Base-by-base conservation (phyloP, 2,329 filamentous ascomycete species). In the Gnomoniopsis smithogilvyi region DNA sequence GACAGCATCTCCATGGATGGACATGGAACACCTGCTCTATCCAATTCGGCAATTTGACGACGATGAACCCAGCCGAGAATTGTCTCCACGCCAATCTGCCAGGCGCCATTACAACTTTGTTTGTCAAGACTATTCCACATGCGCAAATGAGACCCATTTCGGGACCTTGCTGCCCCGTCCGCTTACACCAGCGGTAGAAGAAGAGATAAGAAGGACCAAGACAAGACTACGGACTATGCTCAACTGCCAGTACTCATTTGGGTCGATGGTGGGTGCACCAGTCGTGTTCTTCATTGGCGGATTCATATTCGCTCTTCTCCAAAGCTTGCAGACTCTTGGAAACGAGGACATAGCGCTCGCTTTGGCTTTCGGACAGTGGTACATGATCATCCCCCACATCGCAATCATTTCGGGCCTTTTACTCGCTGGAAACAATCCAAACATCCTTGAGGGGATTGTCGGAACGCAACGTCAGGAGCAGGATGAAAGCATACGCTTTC, bases 351-450 rank as follows among this genome's bases (percentile, higher is more conserved):
- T 49, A 0, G 52, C 54, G 2, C 38, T 53, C 19, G 54, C 47
- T n/a, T 52, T 58, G 6, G 49, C 45, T 2, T 61, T 60, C 19
- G 47, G 56, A 3, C 30, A 52, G 63, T 60, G 54, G 51, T 62
- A 53, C 21, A 62, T 62, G 67, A 67, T 61, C 2, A 67, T 70
- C 11, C 67, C 67, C 0, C 68, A 70, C 17, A 66, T 68, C 19
- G 63, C 67, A 45, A 67, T 70, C 17, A 46, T 69, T 24, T 66
- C 65, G 0, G 64, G 47, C 57, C 66, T 43, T 6, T 48, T 70
- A 26, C 62, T 69, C 8, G 67, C 68, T 2, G 66, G 67, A 8
- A 70, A 69, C 60, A 69, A 69, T 36, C 68, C 68, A 11, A 67
- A 64, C 49, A 67, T 64, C n/a, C 56, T 70, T 3, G 66, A 69